phyloP scores from a whole-genome alignment of 495 filamentous ascomycete species.

The Penicillium waksmanii region DNA sequence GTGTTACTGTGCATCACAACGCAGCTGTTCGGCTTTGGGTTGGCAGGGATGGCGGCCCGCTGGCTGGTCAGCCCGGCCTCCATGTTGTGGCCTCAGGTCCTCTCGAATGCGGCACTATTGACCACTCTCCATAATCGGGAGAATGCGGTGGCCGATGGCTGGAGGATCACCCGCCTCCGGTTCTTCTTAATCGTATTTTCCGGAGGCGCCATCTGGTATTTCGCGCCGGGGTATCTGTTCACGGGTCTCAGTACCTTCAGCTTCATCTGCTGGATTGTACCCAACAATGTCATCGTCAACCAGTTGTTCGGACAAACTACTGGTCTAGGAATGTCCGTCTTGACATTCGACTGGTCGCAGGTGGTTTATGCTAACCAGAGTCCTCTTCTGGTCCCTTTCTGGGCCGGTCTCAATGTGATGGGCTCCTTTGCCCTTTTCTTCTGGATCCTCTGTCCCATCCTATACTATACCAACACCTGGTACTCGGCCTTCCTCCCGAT shows the following conservation, averaged over 20 bases:
- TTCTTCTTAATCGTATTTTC: conserved; percentile 79
- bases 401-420: conserved; percentile 89
- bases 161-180: conserved; percentile 77
- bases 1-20: conserved; percentile 71
- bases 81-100: conserved; percentile 91
- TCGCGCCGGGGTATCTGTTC: conserved; percentile 81
- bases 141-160: conserved; percentile 81
- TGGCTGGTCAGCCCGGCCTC: conserved; percentile 73
- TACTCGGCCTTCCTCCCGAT: conserved; percentile 57
- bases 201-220: conserved; percentile 74
- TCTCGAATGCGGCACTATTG: conserved; percentile 87
- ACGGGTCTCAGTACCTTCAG: conserved; percentile 89
- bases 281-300: conserved; percentile 68
- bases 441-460: conserved; percentile 82
- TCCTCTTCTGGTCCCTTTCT: conserved; percentile 84
- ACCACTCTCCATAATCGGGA: conserved; percentile 82
- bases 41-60: conserved; percentile 63
- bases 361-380: conserved; percentile 85
- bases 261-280: conserved; percentile 89
- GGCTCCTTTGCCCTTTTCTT: conserved; percentile 83
- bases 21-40: conserved; percentile 73
- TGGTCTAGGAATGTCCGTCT: conserved; percentile 75
- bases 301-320: conserved; percentile 69
- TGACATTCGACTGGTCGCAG: conserved; percentile 95
- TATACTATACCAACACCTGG: conserved; percentile 73